phyloP scores from a whole-genome alignment of 1,284 basidiomycete genomes.

The Rhodotorula mucilaginosa region DNA sequence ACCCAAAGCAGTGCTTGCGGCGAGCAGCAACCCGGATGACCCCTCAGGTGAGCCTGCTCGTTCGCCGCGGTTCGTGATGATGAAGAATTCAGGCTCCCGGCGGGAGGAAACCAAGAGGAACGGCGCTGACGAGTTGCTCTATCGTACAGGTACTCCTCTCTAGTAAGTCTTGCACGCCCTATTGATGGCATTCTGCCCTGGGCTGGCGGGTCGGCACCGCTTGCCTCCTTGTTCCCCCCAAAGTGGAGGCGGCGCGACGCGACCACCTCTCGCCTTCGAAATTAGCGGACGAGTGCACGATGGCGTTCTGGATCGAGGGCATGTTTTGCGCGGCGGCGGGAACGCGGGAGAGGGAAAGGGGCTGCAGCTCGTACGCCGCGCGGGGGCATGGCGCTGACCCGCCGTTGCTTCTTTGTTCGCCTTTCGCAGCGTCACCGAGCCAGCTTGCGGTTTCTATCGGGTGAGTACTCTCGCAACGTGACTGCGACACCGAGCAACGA shows the following conservation, averaged over 20 bases:
- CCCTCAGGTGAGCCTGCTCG: slow-evolving; percentile 13
- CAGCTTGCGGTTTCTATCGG: slow-evolving; percentile 36
- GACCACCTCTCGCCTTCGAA: background rate
- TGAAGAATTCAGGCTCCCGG: background rate
- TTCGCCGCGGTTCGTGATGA: background rate
- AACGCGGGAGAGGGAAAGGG: too few relatives aligned
- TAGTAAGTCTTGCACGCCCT: slow-evolving; percentile 15
- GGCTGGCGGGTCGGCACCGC: too few relatives aligned
- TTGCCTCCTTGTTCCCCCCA: too few relatives aligned
- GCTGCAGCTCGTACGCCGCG: too few relatives aligned
- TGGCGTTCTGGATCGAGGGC: background rate
- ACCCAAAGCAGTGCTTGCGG: background rate
- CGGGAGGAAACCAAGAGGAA: background rate
- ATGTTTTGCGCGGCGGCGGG: too few relatives aligned
- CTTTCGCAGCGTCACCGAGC: slow-evolving; percentile 32
- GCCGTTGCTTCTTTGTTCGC: background rate
- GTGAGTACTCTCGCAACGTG: background rate
- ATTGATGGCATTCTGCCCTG: too few relatives aligned
- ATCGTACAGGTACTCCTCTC: slow-evolving; percentile 15
- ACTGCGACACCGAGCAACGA: background rate
- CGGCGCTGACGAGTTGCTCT: too few relatives aligned
- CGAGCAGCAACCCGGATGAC: slow-evolving; percentile 24
- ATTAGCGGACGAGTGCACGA: background rate
- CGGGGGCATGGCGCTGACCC: background rate
- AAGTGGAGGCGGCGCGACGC: background rate